Conservation (phyloP, 306 rosid species). For the Dalbergia oliveri region DNA sequence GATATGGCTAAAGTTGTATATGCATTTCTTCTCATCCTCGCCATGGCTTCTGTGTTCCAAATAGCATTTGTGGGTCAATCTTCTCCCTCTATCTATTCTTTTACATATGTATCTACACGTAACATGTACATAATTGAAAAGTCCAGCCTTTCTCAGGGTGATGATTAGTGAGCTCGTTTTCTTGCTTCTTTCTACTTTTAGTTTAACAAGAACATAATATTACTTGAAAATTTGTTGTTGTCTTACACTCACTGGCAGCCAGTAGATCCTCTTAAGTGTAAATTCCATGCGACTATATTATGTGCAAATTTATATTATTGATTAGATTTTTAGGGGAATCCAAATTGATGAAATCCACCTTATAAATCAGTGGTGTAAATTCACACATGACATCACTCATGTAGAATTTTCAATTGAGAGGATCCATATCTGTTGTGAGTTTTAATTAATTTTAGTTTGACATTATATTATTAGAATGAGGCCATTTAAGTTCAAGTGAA, state of each 20-base stretch:
- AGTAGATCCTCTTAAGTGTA: no score
- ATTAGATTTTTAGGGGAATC: no score
- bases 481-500: not conserved
- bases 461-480: not conserved
- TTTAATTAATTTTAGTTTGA: not conserved
- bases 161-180: not conserved
- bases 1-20: constrained; percentile 20
- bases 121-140: not conserved
- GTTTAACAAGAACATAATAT: no score
- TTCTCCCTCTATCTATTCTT: not conserved
- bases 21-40: constrained; percentile 29
- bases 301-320: no score
- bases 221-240: no score
- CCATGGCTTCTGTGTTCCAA: constrained; percentile 15
- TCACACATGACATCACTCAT: no score
- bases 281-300: no score
- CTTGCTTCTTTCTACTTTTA: not conserved
- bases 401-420: no score
- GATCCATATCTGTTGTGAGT: no score
- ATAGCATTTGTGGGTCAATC: constrained; percentile 28
- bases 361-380: no score
- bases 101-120: not conserved
- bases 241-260: no score
- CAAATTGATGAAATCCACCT: no score
- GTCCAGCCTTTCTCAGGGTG: not conserved